Evolutionary conservation across 495 filamentous ascomycete genomes (phyloP), one percentile per base, ranked within the genome.

Genomic region (Xylaria curta): DNA sequence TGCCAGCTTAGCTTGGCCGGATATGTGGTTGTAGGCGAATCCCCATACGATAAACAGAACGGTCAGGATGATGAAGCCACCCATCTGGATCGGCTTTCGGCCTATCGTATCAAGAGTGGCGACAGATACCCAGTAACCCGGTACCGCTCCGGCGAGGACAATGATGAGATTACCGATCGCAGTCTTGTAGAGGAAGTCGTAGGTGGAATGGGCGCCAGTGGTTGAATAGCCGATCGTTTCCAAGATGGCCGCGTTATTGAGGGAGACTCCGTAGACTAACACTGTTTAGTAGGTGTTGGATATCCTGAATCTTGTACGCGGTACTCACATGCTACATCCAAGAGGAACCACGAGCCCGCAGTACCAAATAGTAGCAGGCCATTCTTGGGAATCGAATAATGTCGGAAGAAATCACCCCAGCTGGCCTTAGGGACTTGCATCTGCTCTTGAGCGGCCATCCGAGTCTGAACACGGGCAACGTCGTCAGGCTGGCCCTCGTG

Each of bases 71-170:
- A 84, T 68, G 81, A 96, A 97, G 28, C 93, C 93, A 69, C 87
- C 82, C 51, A 94, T 82, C 79, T 96, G 94, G 71, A 96, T 94
- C 1, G 91, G 88, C 82, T 93, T 93, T 72, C 94, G 92, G 62
- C 93, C 94, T 15, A 94, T 59, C 6, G 82, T 90, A 73, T 94
- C 92, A 65, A 94, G 85, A 4, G 87, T 88, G 3, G 87, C 89
- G 4, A 93, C 90, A 1, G 90, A 90, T 19, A 91, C 83, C 90
- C 90, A 94, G 86, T 94, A 94, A 24, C 92, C 92, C 0, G 92
- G 92, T 26, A 95, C 91, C 69, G 91, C 87, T 72, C 92, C 92
- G 28, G 92, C 91, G 38, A 89, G 89, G 72, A 92, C 88, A 70
- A 94, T 84, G 79, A 94, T 92, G 63, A 93, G 78, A 79, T 93